Conservation (phyloP, 805 yeast genomes). For the Ogataea neopini region DNA sequence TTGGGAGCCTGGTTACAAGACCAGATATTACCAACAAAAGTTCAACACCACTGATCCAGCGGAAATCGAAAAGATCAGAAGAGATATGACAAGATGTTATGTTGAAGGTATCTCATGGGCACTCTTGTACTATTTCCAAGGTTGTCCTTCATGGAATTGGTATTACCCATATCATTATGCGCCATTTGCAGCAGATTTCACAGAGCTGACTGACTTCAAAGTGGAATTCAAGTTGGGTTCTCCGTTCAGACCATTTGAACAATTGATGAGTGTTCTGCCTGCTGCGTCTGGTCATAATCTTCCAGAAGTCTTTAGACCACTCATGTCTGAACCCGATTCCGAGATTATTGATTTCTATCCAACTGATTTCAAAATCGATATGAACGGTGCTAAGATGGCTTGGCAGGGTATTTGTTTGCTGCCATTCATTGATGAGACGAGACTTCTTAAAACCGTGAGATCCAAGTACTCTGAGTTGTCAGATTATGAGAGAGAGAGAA, state of each 20-base stretch:
- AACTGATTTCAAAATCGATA: constrained; percentile 81
- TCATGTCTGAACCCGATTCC: constrained; percentile 78
- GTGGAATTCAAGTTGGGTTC: constrained; percentile 63
- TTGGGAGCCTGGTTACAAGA: constrained; percentile 86
- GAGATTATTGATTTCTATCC: constrained; percentile 93
- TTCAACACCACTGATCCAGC: constrained; percentile 60
- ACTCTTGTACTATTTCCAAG: constrained; percentile 88
- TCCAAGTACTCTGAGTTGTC: constrained; percentile 63
- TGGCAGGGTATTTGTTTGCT: constrained; percentile 94
- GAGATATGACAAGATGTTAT: constrained; percentile 67
- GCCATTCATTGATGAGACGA: constrained; percentile 86
- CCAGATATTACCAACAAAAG: constrained; percentile 77
- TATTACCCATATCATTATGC: constrained; percentile 97
- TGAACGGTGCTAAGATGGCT: constrained; percentile 92
- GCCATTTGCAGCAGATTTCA: constrained; percentile 92
- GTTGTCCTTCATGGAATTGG: constrained; percentile 99
- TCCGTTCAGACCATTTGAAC: constrained; percentile 91
- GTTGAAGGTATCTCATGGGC: constrained; percentile 98
- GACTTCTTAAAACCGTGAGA: constrained; percentile 67
- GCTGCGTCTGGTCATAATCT: constrained; percentile 88
- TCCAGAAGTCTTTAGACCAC: constrained; percentile 76
- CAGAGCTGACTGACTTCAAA: constrained; percentile 49
- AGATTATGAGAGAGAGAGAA: constrained; percentile 67
- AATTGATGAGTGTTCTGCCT: constrained; percentile 91
- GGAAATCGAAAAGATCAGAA: constrained; percentile 52